phyloP scores from a whole-genome alignment of 345 rosid species.

The Ceriops tagal region DNA sequence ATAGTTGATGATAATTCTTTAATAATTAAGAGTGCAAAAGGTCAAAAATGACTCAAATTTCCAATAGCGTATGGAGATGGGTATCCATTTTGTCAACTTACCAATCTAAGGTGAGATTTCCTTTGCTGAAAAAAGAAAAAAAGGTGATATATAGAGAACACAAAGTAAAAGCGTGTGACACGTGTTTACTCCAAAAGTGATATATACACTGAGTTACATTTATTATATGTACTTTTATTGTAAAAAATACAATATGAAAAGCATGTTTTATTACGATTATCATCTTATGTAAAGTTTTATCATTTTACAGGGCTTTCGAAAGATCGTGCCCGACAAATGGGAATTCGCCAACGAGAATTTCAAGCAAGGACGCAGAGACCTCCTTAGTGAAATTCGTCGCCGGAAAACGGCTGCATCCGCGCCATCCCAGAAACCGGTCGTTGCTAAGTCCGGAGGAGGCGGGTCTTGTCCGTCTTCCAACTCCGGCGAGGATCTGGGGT shows the following conservation, averaged over 20 bases:
- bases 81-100: neutral
- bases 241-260: too few relatives aligned
- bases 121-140: neutral
- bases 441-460: constrained; percentile 28
- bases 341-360: constrained; percentile 75
- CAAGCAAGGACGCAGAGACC: constrained; percentile 51
- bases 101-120: neutral
- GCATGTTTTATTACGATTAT: too few relatives aligned
- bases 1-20: too few relatives aligned
- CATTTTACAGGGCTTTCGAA: constrained; percentile 56
- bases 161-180: neutral
- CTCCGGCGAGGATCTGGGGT: constrained; percentile 73
- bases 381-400: constrained; percentile 41
- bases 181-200: neutral
- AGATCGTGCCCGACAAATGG: constrained; percentile 83
- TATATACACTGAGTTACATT: too few relatives aligned
- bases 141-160: neutral
- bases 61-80: neutral
- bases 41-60: neutral
- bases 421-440: constrained; percentile 11
- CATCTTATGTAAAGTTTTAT: too few relatives aligned
- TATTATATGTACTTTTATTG: too few relatives aligned
- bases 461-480: constrained; percentile 43
- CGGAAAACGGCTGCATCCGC: constrained; percentile 49
- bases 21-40: too few relatives aligned